Conservation (phyloP, 2,329 filamentous ascomycete genomes). For the Penicillium sumatraense region DNA sequence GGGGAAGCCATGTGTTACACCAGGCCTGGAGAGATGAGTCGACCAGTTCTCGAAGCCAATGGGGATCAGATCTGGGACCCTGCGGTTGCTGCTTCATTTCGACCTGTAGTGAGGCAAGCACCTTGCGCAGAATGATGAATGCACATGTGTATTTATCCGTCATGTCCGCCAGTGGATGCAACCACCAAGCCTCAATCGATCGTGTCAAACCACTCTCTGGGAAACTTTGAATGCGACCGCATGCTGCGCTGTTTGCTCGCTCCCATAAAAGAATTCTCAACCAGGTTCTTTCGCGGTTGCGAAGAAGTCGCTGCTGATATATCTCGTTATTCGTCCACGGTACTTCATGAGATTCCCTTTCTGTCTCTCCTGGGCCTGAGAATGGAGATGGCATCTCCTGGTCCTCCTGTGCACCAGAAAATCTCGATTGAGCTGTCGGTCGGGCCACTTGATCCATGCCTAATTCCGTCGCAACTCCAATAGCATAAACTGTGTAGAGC, state of each 20-base stretch:
- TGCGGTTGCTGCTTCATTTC: conserved; percentile 12
- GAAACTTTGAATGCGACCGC: conserved; percentile 31
- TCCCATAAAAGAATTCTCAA: conserved; percentile 37
- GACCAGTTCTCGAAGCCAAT: conserved; percentile 32
- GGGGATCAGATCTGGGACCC: conserved; percentile 17
- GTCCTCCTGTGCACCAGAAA: background rate
- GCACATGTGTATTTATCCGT: conserved; percentile 36
- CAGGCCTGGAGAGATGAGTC: conserved; percentile 27
- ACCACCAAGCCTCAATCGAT: conserved; percentile 33
- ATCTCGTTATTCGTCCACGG: background rate
- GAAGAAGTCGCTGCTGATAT: conserved; percentile 20
- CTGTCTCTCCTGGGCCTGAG: background rate
- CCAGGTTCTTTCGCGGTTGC: conserved; percentile 38
- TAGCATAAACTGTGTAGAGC: conserved; percentile 37
- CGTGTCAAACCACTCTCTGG: conserved; percentile 33
- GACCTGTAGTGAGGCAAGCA: conserved; percentile 23
- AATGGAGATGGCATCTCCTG: background rate
- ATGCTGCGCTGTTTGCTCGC: conserved; percentile 34
- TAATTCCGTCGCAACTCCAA: conserved; percentile 32
- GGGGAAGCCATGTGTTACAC: conserved; percentile 27
- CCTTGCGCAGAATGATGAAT: conserved; percentile 30
- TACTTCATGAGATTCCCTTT: too few relatives aligned
- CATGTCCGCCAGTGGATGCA: conserved; percentile 31
- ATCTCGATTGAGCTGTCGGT: background rate
- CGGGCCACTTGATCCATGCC: conserved; percentile 27